Base-by-base conservation (phyloP, 495 filamentous ascomycete genomes). In the Penicillium riverlandense region DNA sequence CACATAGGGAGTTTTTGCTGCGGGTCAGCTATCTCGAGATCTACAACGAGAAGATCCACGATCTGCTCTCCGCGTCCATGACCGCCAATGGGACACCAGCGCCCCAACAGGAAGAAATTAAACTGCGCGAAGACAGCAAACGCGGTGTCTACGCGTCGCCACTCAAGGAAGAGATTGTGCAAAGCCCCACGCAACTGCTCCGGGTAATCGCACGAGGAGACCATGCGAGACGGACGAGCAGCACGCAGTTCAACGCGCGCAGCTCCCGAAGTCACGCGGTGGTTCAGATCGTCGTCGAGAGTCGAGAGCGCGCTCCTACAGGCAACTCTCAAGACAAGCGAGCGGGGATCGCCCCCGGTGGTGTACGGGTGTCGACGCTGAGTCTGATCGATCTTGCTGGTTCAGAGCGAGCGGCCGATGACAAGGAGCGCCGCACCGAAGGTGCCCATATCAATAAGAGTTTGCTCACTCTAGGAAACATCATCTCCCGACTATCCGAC, bases 381-480 rank as follows among this genome's bases (percentile, higher is more conserved):
- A 95, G 88, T 52, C 69, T 98, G 59, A 98, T 98, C 52, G 92
- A 98, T 78, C 71, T 98, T 47, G 92, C 92, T 37, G 92, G 92
- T 13, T 97, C 92, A 2, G 92, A 98, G 55, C 83, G 89, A 61
- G 92, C 92, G 32, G 92, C 92, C 11, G 92, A 98, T 54, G 86
- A 83, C 31, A 98, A 97, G 57, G 92, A 98, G 65, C 76, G 92
- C 41, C 78, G 94, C 37, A 87, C 89, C 30, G 92, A 98, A 67
- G 92, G 92, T 38, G 89, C 92, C 29, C 92, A 98, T 59, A 98
- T 98, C 69, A 98, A 98, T 70, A 95, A 95, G 65, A 95, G 89
- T 62, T 70, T 98, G 57, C 78, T 98, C 41, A 98, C 92, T 2
- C 75, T 98, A 4, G 92, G 92, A 15, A 98, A 87, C 3, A 92